Conservation (phyloP, 129 eudicot species). For the Helianthus annuus region HanXRQr2.0-SUNRISE NC_035445.2:163802941-163803440, state of each 20-base stretch:
- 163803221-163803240: background rate
- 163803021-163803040: too few species aligned
- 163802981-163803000: too few species aligned
- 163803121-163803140: conserved; percentile 14
- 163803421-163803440: conserved; percentile 12
- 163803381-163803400: background rate
- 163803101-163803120: conserved; percentile 1
- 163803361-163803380: conserved; percentile 63
- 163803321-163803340: conserved; percentile 51
- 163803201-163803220: conserved; percentile 9
- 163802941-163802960: too few species aligned
- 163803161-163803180: conserved; percentile 6
- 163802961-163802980: background rate
- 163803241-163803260: conserved; percentile 10
- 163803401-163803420: background rate
- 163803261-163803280: conserved; percentile 76
- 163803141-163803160: conserved; percentile 3
- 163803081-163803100: background rate
- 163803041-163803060: too few species aligned
- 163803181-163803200: background rate
- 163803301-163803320: conserved; percentile 56
- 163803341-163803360: conserved; percentile 50
- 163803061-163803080: background rate
- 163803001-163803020: too few species aligned
- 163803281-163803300: conserved; percentile 55